Evolutionary conservation across 2,329 filamentous ascomycete species (phyloP).

Genomic region (Xylaria sp.): DNA sequence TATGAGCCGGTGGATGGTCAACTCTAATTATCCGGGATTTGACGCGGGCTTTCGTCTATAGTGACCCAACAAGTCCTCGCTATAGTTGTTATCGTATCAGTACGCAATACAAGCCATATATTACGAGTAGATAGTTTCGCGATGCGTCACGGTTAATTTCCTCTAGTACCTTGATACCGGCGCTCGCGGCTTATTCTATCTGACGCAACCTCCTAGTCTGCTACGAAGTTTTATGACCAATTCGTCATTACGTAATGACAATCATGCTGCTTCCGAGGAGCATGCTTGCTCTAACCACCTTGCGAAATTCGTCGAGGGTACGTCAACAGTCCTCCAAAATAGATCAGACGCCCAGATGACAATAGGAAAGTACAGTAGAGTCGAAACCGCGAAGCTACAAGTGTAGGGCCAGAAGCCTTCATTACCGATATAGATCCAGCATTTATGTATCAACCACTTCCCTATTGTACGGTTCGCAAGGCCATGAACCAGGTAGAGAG

Average conservation of each 20-base stretch:
- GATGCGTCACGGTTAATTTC: too few relatives aligned
- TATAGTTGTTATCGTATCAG: too few relatives aligned
- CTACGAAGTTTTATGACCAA: background rate
- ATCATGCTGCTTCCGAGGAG: conserved; percentile 16
- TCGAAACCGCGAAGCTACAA: conserved; percentile 42
- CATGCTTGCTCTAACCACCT: conserved; percentile 46
- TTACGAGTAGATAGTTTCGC: too few relatives aligned
- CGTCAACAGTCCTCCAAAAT: conserved; percentile 52
- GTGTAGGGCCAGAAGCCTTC: conserved; percentile 41
- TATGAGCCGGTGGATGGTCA: too few relatives aligned
- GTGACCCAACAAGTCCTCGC: too few relatives aligned
- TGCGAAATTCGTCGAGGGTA: conserved; percentile 44
- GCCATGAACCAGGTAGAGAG: conserved; percentile 68
- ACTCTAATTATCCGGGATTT: too few relatives aligned
- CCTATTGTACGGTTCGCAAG: conserved; percentile 48
- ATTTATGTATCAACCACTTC: conserved; percentile 39
- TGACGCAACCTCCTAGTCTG: too few relatives aligned
- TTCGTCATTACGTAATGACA: background rate
- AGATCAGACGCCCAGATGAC: conserved; percentile 64
- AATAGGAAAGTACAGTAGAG: conserved; percentile 43
- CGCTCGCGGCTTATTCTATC: too few relatives aligned
- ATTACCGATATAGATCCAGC: conserved; percentile 50
- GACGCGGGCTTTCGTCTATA: too few relatives aligned
- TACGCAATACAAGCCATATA: too few relatives aligned
- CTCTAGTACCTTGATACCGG: too few relatives aligned